A percentile compares a stretch with the other conserved stretches of the same genome.
Evolutionary conservation across 78 protist genomes (phyloP).

Genomic region (Protostelium mycophagum): DNA sequence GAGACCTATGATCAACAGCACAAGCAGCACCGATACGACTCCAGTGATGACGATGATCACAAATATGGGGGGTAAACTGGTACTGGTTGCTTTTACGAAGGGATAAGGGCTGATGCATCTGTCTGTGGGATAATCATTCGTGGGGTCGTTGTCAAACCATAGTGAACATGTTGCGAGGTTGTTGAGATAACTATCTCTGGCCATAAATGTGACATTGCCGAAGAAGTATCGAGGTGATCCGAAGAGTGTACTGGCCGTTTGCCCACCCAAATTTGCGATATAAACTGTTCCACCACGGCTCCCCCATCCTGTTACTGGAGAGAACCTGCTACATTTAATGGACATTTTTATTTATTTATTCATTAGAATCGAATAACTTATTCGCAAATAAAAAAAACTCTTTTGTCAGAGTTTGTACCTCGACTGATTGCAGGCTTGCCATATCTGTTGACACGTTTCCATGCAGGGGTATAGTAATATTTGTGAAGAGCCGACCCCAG

Average conservation of each 20-base stretch:
- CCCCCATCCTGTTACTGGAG: too few species aligned
- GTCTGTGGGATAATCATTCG: background rate
- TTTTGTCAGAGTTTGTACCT: too few species aligned
- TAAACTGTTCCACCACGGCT: background rate
- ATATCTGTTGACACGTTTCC: background rate
- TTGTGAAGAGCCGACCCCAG: background rate
- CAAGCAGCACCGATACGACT: background rate
- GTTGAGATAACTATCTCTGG: background rate
- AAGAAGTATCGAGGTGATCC: background rate
- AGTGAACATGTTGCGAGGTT: background rate
- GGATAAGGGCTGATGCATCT: background rate
- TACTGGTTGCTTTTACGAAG: background rate
- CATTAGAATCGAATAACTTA: too few species aligned
- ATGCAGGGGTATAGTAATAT: background rate
- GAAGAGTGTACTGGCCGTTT: background rate
- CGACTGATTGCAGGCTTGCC: background rate
- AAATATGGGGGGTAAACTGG: background rate
- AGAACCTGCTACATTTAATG: too few species aligned
- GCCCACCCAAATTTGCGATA: background rate
- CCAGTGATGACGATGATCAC: background rate
- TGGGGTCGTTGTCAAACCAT: background rate
- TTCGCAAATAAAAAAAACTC: too few species aligned
- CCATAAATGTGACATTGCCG: background rate
- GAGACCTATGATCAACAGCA: background rate
- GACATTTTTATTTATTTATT: too few species aligned